Base-by-base conservation (phyloP, 1,284 basidiomycete species). In the Trichosporon faecale region DNA sequence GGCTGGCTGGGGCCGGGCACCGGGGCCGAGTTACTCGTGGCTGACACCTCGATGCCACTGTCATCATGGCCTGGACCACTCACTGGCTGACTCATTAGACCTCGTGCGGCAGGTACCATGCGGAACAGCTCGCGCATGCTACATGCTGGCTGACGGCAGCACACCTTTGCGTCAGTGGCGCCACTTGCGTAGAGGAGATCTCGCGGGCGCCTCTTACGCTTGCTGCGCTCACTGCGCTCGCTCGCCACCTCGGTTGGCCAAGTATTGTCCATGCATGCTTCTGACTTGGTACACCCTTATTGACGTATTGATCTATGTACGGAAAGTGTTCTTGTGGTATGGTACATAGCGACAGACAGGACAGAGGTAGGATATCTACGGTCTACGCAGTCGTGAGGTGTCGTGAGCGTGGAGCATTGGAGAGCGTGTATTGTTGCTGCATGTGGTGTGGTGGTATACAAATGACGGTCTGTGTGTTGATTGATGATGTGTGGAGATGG, bases 241-340 rank as follows among this genome's bases (percentile, higher is more conserved):
- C 44, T 11, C n/a, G n/a, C 44, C 6, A 11, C 5, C 9, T 46
- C 5, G 18, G 44, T 21, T 46, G 44, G 11, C 49, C 49, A 52
- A 52, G 49, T 52, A 52, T 52, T 52, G 49, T 52, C 49, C 49
- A 23, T 52, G 49, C 49, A 52, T 52, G 49, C 49, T 52, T 52
- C n/a, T 52, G 49, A 52, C 49, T 52, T 52, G 49, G 49, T 52
- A 52, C 49, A 52, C 49, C 49, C 49, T 52, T n/a, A n/a, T n/a
- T n/a, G n/a, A n/a, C n/a, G n/a, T 4, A 44, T 44, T 11, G 40
- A 44, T 46, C 44, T 46, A 46, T 52, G 49, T 52, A 52, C 49
- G 5, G 8, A 25, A 52, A 52, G 6, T 52, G 49, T 52, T 52
- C 49, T 21, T 52, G 49, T 52, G 21, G 7, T 52, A 52, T 52